Evolutionary conservation across 192 early-diverging fungal genomes (phyloP), one percentile per base, ranked within the genome.

Genomic region (Coemansia sp.): DNA sequence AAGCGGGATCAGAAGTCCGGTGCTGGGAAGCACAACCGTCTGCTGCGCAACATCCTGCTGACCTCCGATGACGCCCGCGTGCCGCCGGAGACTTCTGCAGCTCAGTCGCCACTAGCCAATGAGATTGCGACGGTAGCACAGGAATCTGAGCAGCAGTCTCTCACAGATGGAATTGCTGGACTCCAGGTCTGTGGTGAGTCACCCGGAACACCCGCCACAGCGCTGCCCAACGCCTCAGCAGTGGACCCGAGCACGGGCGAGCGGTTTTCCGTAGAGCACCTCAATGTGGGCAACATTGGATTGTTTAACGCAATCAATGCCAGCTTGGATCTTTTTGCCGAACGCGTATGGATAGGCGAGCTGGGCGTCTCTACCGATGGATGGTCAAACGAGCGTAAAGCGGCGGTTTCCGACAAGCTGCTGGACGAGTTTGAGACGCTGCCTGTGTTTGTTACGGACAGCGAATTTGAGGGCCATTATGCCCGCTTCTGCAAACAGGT

Each of bases 401-500:
- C 78, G 2, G 85, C 85, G 10, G 87, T 94, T 54, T 76, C 83
- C 19, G 54, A 74, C 30, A 87, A 87, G 59, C 84, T 95, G 46
- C 73, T 82, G 9, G 68, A 75, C 29, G 85, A 89, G 55, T 76
- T 89, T 62, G 75, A 90, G 62, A 90, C 87, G 6, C 78, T 90
- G 59, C 90, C 94, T 1, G 94, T 98, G 22, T 92, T 91, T 80
- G 78, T 92, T 24, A 83, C 87, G 21, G 90, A 95, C 63, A 74
- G 84, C 17, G 89, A 94, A 64, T 85, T 94, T 73, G 93, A 96
- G 52, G 94, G 94, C 24, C 94, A 96, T 77, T 97, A 97, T 70
- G 88, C 92, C 63, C 87, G 89, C 71, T 96, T 95, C 63, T 95
- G 96, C 84, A 97, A 97, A 73, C 95, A 98, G 72, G 72, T 92